These are phyloP conservation scores for Turnera subulata DNA, from an alignment of 345 rosid species.

Conservation along the genomic window DNA sequence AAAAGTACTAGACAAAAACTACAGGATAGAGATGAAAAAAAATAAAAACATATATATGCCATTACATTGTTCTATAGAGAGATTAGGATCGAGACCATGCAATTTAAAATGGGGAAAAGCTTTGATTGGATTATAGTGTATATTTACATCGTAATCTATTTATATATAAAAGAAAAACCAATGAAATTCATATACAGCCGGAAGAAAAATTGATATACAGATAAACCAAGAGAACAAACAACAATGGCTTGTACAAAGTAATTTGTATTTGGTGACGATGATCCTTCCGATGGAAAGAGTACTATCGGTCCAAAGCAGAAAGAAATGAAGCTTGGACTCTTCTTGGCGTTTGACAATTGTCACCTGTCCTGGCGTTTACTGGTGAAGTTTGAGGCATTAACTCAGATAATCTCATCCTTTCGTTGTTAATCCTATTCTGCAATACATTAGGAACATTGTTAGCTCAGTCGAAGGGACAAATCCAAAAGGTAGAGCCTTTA, in stretches of 20 bases:
- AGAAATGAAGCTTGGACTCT: slow-evolving; percentile 4
- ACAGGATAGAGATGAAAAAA: no score
- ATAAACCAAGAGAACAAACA: not conserved
- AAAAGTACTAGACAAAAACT: no score
- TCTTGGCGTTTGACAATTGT: slow-evolving; percentile 29
- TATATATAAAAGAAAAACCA: not conserved
- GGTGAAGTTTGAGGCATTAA: slow-evolving; percentile 47
- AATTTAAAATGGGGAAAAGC: no score
- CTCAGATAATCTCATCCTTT: slow-evolving; percentile 50
- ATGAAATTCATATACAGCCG: not conserved
- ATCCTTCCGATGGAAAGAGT: not conserved
- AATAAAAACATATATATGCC: no score
- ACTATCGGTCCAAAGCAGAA: slow-evolving; percentile 15
- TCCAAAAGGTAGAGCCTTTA: not conserved
- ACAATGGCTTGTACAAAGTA: not conserved
- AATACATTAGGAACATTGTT: slow-evolving; percentile 4
- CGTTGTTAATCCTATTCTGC: slow-evolving; percentile 46
- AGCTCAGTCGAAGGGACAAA: slow-evolving; percentile 1
- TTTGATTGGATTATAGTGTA: not conserved
- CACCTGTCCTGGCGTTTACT: slow-evolving; percentile 35
- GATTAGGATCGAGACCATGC: no score
- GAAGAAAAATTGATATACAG: slow-evolving; percentile 5
- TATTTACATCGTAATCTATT: not conserved
- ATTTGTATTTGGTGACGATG: not conserved
- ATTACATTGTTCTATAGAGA: no score